Conservation (phyloP, 2,329 filamentous ascomycete genomes). For the Lizonia empirigonia region DNA sequence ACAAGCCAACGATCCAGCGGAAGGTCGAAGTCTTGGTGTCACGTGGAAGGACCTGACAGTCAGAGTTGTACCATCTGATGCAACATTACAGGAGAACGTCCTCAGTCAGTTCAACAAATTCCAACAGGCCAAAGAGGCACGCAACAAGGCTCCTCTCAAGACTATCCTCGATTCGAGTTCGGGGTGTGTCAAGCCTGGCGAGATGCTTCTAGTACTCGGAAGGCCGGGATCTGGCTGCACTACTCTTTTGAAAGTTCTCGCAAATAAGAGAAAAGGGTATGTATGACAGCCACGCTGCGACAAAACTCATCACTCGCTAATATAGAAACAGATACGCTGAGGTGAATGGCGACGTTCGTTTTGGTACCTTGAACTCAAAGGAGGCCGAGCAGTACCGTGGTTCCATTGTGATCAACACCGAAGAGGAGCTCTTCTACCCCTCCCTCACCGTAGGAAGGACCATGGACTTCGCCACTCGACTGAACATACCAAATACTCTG, state of each 20-base stretch:
- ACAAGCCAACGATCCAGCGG: constrained; percentile 23
- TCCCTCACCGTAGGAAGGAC: constrained; percentile 59
- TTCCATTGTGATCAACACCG: constrained; percentile 70
- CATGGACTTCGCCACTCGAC: constrained; percentile 60
- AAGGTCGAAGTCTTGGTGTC: constrained; percentile 18
- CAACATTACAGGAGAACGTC: constrained; percentile 25
- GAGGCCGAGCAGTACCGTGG: constrained; percentile 78
- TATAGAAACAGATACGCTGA: constrained; percentile 72
- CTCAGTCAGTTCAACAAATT: constrained; percentile 52
- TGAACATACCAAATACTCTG: constrained; percentile 64
- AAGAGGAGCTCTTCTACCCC: constrained; percentile 60
- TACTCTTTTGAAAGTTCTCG: constrained; percentile 73
- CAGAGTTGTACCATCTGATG: constrained; percentile 20
- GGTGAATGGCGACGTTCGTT: constrained; percentile 63
- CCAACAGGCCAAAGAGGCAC: constrained; percentile 54
- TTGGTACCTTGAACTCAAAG: constrained; percentile 65
- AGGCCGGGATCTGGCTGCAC: constrained; percentile 56
- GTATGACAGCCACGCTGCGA: background rate
- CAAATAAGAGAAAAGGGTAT: constrained; percentile 61
- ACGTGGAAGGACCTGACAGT: constrained; percentile 26
- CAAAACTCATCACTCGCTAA: background rate
- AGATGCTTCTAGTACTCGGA: constrained; percentile 75
- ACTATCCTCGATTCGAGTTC: constrained; percentile 67
- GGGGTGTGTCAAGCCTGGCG: constrained; percentile 68
- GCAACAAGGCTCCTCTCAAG: constrained; percentile 57